phyloP scores from a whole-genome alignment of 441 rosid genomes.

The Erysimum cheiri region DNA sequence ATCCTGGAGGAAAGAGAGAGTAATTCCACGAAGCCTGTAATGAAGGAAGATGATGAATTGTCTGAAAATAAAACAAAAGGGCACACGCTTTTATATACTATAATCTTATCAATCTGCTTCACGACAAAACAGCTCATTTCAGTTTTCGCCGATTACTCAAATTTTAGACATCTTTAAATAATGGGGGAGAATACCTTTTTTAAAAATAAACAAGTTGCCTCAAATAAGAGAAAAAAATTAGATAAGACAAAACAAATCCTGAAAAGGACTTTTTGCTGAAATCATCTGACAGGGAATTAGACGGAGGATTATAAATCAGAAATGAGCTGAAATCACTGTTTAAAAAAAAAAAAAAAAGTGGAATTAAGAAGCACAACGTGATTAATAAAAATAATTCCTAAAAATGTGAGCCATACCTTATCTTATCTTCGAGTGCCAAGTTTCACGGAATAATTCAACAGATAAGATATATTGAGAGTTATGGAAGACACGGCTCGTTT shows the following conservation, averaged over 20 bases:
- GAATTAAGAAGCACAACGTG: not conserved
- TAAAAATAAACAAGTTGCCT: constrained; percentile 1
- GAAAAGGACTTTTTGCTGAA: constrained; percentile 27
- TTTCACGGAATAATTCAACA: constrained; percentile 36
- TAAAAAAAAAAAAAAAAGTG: not conserved
- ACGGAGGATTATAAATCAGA: not conserved
- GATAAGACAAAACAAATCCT: constrained; percentile 22
- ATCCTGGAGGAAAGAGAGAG: constrained; percentile 30
- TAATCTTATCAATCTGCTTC: not conserved
- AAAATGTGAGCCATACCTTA: constrained; percentile 45
- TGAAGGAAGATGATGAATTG: constrained; percentile 33
- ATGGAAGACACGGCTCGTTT: constrained; percentile 29
- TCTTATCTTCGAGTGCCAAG: constrained; percentile 40
- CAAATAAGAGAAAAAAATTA: not conserved
- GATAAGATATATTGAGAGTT: constrained; percentile 23
- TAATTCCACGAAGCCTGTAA: constrained; percentile 32
- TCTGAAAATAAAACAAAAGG: constrained; percentile 18
- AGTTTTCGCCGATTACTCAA: constrained; percentile 19
- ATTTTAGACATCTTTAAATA: constrained; percentile 32
- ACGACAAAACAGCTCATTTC: constrained; percentile 38
- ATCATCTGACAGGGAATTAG: constrained; percentile 12
- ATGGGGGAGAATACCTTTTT: not conserved
- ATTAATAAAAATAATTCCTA: constrained; percentile 14
- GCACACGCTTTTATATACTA: constrained; percentile 42
- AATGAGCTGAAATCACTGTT: constrained; percentile 7